Evolutionary conservation across 1,139 yeast species (phyloP).

Genomic region (Spencermartinsiella ligniputridi): DNA sequence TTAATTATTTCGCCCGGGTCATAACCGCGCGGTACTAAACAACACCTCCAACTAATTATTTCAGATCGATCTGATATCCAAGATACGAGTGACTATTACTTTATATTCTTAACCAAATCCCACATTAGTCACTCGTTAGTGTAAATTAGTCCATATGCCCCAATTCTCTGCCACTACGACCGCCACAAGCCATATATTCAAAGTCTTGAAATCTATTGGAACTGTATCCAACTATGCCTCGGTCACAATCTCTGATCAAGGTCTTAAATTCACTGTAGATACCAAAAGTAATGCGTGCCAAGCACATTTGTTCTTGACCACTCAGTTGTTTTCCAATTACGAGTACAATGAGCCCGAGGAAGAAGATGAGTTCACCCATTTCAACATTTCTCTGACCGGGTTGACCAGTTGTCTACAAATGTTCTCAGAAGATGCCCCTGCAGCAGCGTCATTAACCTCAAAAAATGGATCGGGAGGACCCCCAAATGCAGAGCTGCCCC

Average conservation of each 20-base stretch:
- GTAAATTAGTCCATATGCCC: not conserved
- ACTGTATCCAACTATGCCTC: conserved; percentile 23
- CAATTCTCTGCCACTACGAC: conserved; percentile 29
- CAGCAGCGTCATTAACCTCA: not conserved
- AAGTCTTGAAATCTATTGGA: conserved; percentile 26
- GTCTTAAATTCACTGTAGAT: conserved; percentile 28
- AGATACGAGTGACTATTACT: not conserved
- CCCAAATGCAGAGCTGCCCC: not conserved
- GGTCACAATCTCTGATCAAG: conserved; percentile 27
- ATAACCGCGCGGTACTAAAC: too few species aligned
- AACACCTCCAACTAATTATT: too few species aligned
- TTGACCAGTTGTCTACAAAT: conserved; percentile 28
- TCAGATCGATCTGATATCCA: not conserved
- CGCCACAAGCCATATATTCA: conserved; percentile 24
- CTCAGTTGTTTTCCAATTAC: conserved; percentile 24
- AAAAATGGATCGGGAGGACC: conserved; percentile 1
- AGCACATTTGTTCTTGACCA: conserved; percentile 25
- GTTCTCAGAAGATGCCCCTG: conserved; percentile 19
- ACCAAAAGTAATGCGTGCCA: conserved; percentile 25
- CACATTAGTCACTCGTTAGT: too few species aligned
- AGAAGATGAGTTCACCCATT: conserved; percentile 15
- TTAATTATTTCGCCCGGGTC: too few species aligned
- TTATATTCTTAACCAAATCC: not conserved
- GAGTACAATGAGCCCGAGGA: conserved; percentile 17
- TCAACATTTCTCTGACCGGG: conserved; percentile 24